Percentiles rank a stretch among this genome's conserved stretches.
phyloP scores from a whole-genome alignment of 2,329 filamentous ascomycete species.

The Pezizomycotina sp. region DNA sequence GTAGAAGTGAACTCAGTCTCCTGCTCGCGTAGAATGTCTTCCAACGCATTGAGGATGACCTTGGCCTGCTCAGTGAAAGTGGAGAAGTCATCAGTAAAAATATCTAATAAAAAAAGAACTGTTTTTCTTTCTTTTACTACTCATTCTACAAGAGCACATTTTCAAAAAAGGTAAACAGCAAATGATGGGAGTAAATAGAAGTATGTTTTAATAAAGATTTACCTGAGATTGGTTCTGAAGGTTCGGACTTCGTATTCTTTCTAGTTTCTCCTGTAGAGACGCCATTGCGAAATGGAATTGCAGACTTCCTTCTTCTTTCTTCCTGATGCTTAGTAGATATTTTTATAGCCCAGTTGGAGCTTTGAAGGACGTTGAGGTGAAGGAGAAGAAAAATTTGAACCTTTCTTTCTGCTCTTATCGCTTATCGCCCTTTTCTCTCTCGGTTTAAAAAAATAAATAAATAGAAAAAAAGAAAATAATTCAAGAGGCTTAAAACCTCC shows the following conservation, averaged over 20 bases:
- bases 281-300: slow-evolving; percentile 32
- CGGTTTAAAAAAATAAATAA: too few relatives aligned
- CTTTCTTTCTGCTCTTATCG: too few relatives aligned
- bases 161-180: slow-evolving; percentile 11
- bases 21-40: slow-evolving; percentile 80
- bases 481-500: too few relatives aligned
- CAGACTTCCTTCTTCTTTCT: too few relatives aligned
- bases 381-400: too few relatives aligned
- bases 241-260: slow-evolving; percentile 93
- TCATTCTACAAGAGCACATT: slow-evolving; percentile 4
- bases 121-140: neutral
- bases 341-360: too few relatives aligned
- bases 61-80: slow-evolving; percentile 42
- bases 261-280: slow-evolving; percentile 75
- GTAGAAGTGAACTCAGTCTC: slow-evolving; percentile 54
- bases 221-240: slow-evolving; percentile 91
- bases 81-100: neutral
- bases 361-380: too few relatives aligned
- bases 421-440: too few relatives aligned
- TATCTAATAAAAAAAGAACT: neutral
- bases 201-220: slow-evolving; percentile 22
- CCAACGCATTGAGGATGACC: slow-evolving; percentile 76
- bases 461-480: too few relatives aligned
- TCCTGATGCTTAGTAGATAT: too few relatives aligned
- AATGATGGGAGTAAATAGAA: slow-evolving; percentile 17